phyloP scores from a whole-genome alignment of 305 asterid genomes.

The Fraxinus latifolia region DNA sequence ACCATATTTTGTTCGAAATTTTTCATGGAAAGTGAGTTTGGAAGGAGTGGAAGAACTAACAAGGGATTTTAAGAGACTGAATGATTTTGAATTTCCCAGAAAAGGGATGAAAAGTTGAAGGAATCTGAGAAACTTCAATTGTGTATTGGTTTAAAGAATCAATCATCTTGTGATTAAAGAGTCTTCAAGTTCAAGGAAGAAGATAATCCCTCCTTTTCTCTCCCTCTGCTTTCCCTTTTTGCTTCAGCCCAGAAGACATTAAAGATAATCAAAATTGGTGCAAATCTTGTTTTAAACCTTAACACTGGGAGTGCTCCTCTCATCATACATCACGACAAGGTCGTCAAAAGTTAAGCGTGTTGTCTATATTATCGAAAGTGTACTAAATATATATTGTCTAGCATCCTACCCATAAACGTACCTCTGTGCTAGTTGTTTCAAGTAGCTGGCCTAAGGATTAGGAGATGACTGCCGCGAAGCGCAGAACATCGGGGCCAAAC shows the following conservation, averaged over 20 bases:
- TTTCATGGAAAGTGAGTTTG: slow-evolving; percentile 42
- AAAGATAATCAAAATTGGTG: slow-evolving; percentile 28
- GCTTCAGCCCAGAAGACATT: slow-evolving; percentile 38
- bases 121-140: slow-evolving; percentile 52
- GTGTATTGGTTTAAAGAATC: slow-evolving; percentile 47
- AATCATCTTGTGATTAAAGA: slow-evolving; percentile 58
- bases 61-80: slow-evolving; percentile 40
- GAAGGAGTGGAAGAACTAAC: slow-evolving; percentile 42
- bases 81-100: slow-evolving; percentile 30
- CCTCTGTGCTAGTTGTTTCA: neutral
- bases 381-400: neutral
- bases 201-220: slow-evolving; percentile 42
- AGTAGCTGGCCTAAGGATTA: neutral
- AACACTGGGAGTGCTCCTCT: neutral
- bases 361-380: neutral
- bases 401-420: neutral
- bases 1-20: neutral
- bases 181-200: slow-evolving; percentile 78
- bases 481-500: neutral
- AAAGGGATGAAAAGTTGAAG: slow-evolving; percentile 48
- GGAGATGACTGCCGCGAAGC: neutral
- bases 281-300: neutral
- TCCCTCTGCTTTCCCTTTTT: slow-evolving; percentile 27
- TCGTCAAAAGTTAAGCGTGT: neutral
- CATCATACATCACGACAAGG: neutral